Percentiles rank a stretch among this genome's conserved stretches.
Conservation (phyloP, 257 asterid species). For the Gynochthodes officinalis region DNA sequence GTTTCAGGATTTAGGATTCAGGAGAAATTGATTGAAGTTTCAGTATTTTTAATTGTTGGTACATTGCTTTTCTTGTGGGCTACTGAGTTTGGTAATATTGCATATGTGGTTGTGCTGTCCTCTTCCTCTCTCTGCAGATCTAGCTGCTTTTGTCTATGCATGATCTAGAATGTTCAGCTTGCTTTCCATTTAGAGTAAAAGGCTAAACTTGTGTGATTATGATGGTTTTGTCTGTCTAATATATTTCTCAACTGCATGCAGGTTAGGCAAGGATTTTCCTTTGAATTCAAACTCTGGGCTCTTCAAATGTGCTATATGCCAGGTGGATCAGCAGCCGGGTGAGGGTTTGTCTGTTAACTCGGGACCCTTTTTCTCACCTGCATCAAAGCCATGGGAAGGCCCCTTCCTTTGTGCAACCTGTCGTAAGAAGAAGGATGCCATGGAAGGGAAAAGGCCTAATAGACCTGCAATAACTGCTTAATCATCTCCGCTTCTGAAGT, state of each 20-base stretch:
- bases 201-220: not conserved
- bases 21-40: not conserved
- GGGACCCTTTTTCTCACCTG: constrained; percentile 85
- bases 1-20: not conserved
- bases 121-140: too few relatives aligned
- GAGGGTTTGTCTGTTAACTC: constrained; percentile 88
- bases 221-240: not conserved
- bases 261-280: constrained; percentile 93
- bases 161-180: not conserved
- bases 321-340: constrained; percentile 73
- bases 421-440: constrained; percentile 87
- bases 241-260: constrained; percentile 25
- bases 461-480: constrained; percentile 46
- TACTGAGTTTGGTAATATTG: not conserved
- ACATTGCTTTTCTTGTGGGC: not conserved
- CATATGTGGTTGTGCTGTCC: not conserved
- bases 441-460: constrained; percentile 82
- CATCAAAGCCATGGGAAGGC: constrained; percentile 96
- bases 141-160: too few relatives aligned
- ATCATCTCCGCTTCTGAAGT: constrained; percentile 37
- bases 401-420: constrained; percentile 93
- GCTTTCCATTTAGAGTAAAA: not conserved
- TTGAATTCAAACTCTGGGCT: constrained; percentile 70
- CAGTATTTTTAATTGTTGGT: not conserved
- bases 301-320: constrained; percentile 95